phyloP scores from a whole-genome alignment of 768 basidiomycete genomes.

The Stropharia rugosoannulata region DNA sequence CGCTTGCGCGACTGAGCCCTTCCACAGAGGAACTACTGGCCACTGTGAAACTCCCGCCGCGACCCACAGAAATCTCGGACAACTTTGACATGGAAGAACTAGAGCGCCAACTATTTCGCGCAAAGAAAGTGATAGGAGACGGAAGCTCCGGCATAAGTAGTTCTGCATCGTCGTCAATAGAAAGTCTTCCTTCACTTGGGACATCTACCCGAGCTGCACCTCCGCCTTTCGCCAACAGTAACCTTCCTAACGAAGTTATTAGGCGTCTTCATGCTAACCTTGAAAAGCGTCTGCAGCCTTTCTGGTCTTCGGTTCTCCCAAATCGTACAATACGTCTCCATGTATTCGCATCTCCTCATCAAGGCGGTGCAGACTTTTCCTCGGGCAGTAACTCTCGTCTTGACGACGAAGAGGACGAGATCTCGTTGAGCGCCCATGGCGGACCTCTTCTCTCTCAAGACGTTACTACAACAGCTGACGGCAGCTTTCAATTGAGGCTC shows the following conservation, averaged over 20 bases:
- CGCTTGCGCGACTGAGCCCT: slow-evolving; percentile 26
- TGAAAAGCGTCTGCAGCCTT: slow-evolving; percentile 71
- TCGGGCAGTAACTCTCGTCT: not conserved
- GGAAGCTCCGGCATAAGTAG: slow-evolving; percentile 14
- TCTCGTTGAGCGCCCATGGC: slow-evolving; percentile 24
- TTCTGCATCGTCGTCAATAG: slow-evolving; percentile 20
- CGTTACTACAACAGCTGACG: slow-evolving; percentile 63
- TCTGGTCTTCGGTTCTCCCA: slow-evolving; percentile 76
- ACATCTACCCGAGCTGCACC: slow-evolving; percentile 2
- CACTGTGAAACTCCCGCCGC: slow-evolving; percentile 49
- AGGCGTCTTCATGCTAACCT: slow-evolving; percentile 71
- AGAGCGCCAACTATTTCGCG: slow-evolving; percentile 48
- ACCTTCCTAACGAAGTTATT: slow-evolving; percentile 30
- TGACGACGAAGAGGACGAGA: slow-evolving; percentile 21
- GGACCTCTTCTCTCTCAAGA: slow-evolving; percentile 50
- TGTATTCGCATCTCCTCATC: slow-evolving; percentile 49
- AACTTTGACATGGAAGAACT: slow-evolving; percentile 56
- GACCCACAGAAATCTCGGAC: slow-evolving; percentile 58
- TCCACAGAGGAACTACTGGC: slow-evolving; percentile 53
- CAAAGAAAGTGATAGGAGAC: slow-evolving; percentile 12
- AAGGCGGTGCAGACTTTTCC: slow-evolving; percentile 8
- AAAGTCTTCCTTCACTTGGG: not conserved
- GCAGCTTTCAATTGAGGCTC: slow-evolving; percentile 69
- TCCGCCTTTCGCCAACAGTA: slow-evolving; percentile 4
- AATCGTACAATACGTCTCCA: slow-evolving; percentile 61